Conservation (phyloP, 306 rosid genomes). For the Trifolium repens region DNA sequence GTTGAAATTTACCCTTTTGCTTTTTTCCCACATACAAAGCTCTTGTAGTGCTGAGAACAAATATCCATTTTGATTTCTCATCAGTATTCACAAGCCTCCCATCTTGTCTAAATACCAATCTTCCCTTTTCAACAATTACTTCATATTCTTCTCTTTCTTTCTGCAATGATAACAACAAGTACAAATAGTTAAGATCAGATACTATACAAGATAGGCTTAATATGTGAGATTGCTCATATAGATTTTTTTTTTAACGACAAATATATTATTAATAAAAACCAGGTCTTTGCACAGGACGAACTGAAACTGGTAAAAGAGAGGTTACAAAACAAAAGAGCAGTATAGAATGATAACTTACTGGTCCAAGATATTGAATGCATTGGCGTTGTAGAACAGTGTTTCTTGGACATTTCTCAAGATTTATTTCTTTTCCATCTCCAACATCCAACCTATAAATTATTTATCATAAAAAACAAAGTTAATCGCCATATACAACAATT, state of each 20-base stretch:
- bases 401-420: constrained; percentile 69
- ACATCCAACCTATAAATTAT: constrained; percentile 71
- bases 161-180: constrained; percentile 45
- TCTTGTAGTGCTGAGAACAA: constrained; percentile 87
- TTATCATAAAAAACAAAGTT: constrained; percentile 27
- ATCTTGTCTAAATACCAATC: constrained; percentile 51
- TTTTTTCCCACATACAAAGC: constrained; percentile 79
- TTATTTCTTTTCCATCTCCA: constrained; percentile 86
- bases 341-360: constrained; percentile 57
- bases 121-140: constrained; percentile 77
- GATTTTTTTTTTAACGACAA: too few relatives aligned
- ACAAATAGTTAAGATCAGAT: neutral
- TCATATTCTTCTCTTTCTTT: constrained; percentile 78
- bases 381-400: constrained; percentile 64
- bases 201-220: constrained; percentile 2
- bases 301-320: too few relatives aligned
- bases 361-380: constrained; percentile 87
- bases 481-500: constrained; percentile 1
- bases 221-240: neutral
- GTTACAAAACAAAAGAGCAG: too few relatives aligned
- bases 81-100: constrained; percentile 60
- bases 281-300: too few relatives aligned
- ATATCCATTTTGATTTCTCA: constrained; percentile 85
- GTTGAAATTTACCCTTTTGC: constrained; percentile 83
- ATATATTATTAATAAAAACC: too few relatives aligned